These are phyloP conservation scores for Melaleuca alternifolia DNA, from an alignment of 345 rosid species.

Conservation along the genomic window DNA sequence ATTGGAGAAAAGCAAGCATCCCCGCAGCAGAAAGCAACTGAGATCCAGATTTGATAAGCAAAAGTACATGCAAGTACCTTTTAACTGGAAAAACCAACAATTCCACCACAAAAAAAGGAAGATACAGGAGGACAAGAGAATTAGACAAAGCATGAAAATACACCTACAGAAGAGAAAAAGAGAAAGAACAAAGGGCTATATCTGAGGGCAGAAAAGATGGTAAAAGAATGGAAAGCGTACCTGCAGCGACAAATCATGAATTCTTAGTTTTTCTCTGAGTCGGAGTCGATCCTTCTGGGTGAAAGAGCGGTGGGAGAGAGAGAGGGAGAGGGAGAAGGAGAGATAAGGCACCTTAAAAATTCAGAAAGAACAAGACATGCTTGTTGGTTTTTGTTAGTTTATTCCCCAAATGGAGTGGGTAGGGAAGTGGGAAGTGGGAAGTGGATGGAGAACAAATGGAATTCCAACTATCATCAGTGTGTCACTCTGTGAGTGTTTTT, in stretches of 20 bases:
- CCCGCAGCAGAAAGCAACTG: background rate
- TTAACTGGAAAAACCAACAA: background rate
- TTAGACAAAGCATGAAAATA: background rate
- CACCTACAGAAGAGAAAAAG: background rate
- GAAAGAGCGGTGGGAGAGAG: background rate
- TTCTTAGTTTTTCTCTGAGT: background rate
- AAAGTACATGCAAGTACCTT: background rate
- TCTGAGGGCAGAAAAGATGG: background rate
- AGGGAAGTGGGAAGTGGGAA: background rate
- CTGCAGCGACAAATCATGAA: background rate
- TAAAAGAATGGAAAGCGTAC: background rate
- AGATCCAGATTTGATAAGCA: background rate
- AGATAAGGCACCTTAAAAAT: background rate
- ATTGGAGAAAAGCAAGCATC: background rate
- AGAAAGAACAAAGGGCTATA: background rate
- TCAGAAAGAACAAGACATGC: background rate
- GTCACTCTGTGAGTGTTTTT: background rate
- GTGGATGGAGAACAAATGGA: background rate
- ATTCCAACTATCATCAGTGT: background rate
- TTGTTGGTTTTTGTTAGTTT: background rate
- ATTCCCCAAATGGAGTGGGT: background rate
- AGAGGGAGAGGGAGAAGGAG: background rate
- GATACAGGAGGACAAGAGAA: background rate
- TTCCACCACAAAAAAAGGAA: background rate
- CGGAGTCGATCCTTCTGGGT: background rate